Evolutionary conservation across 2,329 filamentous ascomycete genomes (phyloP).

Genomic region (Calonectria pteridis): DNA sequence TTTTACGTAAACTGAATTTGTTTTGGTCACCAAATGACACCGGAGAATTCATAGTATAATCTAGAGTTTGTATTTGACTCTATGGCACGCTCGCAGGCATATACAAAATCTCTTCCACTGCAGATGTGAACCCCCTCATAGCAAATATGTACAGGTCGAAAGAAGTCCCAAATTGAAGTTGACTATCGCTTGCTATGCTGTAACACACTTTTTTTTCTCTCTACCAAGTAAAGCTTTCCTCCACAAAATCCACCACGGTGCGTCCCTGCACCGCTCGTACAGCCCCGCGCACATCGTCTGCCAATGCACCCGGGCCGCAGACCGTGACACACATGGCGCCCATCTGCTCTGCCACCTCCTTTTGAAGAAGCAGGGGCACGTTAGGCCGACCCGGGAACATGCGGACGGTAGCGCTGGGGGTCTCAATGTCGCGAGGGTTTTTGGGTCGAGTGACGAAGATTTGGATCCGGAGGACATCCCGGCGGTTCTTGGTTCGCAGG

Average conservation of each 20-base stretch:
- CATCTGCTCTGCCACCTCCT: conserved; percentile 84
- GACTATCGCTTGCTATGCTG: conserved; percentile 2
- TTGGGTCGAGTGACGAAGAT: conserved; percentile 92
- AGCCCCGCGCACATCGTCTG: conserved; percentile 80
- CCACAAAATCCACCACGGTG: conserved; percentile 78
- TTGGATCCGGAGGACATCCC: conserved; percentile 86
- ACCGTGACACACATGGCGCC: conserved; percentile 92
- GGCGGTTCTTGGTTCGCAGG: conserved; percentile 81
- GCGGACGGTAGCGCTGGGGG: conserved; percentile 82
- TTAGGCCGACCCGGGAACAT: conserved; percentile 94
- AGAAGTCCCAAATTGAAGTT: conserved; percentile 33
- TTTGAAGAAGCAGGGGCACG: conserved; percentile 80
- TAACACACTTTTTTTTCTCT: not conserved
- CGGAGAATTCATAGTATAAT: not conserved
- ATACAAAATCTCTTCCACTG: conserved; percentile 28
- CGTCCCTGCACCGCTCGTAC: conserved; percentile 73
- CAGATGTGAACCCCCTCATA: conserved; percentile 37
- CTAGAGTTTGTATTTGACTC: conserved; percentile 9
- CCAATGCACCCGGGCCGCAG: conserved; percentile 80
- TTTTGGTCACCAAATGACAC: not conserved
- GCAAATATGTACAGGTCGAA: conserved; percentile 48
- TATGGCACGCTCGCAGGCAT: conserved; percentile 38
- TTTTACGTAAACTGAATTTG: not conserved
- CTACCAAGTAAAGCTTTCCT: conserved; percentile 81
- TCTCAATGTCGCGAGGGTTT: conserved; percentile 84